Evolutionary conservation across 306 rosid species (phyloP).

Genomic region (Ammopiptanthus mongolicus): DNA sequence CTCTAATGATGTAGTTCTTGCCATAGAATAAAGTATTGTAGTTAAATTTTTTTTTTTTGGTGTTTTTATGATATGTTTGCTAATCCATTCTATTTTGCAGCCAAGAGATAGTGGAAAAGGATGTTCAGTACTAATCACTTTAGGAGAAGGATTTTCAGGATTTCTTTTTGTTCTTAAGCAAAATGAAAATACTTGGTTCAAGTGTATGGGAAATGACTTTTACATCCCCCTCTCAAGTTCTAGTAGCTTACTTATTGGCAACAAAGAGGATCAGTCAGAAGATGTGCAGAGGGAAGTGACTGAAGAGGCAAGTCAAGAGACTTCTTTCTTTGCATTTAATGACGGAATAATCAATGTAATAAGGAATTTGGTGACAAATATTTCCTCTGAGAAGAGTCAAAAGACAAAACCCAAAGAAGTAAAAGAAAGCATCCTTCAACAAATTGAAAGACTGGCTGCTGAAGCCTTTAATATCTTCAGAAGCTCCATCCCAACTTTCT

Average conservation of each 20-base stretch:
- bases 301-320: slow-evolving; percentile 29
- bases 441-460: slow-evolving; percentile 77
- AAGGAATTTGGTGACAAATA: slow-evolving; percentile 48
- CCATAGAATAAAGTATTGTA: neutral
- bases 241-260: slow-evolving; percentile 18
- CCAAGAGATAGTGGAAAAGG: slow-evolving; percentile 50
- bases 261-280: slow-evolving; percentile 20
- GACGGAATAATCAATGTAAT: slow-evolving; percentile 52
- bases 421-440: slow-evolving; percentile 57
- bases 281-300: slow-evolving; percentile 30
- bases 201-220: slow-evolving; percentile 60
- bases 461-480: slow-evolving; percentile 80
- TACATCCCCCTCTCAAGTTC: slow-evolving; percentile 57
- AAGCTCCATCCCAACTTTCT: slow-evolving; percentile 44
- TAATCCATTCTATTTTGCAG: slow-evolving; percentile 37
- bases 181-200: slow-evolving; percentile 64
- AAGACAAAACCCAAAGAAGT: slow-evolving; percentile 49
- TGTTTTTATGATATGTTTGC: slow-evolving; percentile 15
- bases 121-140: slow-evolving; percentile 45
- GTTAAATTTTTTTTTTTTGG: neutral
- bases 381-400: slow-evolving; percentile 40
- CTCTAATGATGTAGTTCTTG: neutral
- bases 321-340: slow-evolving; percentile 34
- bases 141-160: slow-evolving; percentile 60
- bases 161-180: slow-evolving; percentile 73